phyloP scores from a whole-genome alignment of 129 eudicot species.

The Daucus carota region DH1_v3.0 NC_030389.2:44601501-44602000 shows the following conservation, averaged over 20 bases:
- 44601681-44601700: constrained; percentile 70
- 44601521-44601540: constrained; percentile 73
- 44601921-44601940: constrained; percentile 69
- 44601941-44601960: constrained; percentile 86
- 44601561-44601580: constrained; percentile 74
- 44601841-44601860: constrained; percentile 71
- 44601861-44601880: constrained; percentile 79
- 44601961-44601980: constrained; percentile 62
- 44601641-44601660: constrained; percentile 27
- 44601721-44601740: constrained; percentile 59
- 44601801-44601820: constrained; percentile 13
- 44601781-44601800: background rate
- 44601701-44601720: constrained; percentile 70
- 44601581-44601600: constrained; percentile 58
- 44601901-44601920: constrained; percentile 78
- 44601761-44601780: constrained; percentile 2
- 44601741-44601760: background rate
- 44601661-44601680: constrained; percentile 44
- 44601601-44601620: constrained; percentile 89
- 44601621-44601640: constrained; percentile 81
- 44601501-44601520: constrained; percentile 87
- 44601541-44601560: constrained; percentile 85
- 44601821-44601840: constrained; percentile 66
- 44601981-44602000: constrained; percentile 84
- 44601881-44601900: constrained; percentile 71